A percentile compares a stretch with the other conserved stretches of the same genome.
These are phyloP conservation scores for Gillenia trifoliata DNA, from an alignment of 306 rosid species.

Conservation along the genomic window DNA sequence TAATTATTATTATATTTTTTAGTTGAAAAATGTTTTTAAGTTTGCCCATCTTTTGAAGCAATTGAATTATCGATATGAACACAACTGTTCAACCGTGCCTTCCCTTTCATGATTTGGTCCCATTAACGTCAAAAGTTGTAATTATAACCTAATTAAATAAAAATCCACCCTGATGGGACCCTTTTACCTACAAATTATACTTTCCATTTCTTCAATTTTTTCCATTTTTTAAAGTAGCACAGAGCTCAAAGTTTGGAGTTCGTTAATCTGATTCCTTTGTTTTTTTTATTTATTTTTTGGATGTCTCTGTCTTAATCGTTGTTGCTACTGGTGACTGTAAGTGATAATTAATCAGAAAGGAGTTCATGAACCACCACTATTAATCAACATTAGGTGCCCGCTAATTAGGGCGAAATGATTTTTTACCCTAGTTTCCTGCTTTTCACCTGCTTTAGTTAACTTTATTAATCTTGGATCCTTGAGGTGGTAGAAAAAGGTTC, in stretches of 20 bases:
- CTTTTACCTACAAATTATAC: background rate
- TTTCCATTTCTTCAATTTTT: too few relatives aligned
- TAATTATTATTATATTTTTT: background rate
- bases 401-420: background rate
- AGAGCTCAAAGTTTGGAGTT: background rate
- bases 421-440: background rate
- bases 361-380: background rate
- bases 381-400: background rate
- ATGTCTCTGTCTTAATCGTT: background rate
- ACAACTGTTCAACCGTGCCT: background rate
- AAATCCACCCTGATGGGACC: conserved; percentile 24
- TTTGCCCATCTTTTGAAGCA: conserved; percentile 5
- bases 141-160: background rate
- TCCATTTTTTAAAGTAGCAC: background rate
- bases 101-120: background rate
- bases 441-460: background rate
- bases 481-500: conserved; percentile 7
- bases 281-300: background rate
- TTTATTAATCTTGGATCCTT: background rate
- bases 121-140: background rate
- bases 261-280: background rate
- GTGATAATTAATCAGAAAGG: background rate
- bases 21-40: background rate
- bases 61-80: background rate
- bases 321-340: background rate